Percentiles rank a stretch among this genome's conserved stretches.
Evolutionary conservation across 768 basidiomycete species (phyloP).

Genomic region (Leccinum obscurum): DNA sequence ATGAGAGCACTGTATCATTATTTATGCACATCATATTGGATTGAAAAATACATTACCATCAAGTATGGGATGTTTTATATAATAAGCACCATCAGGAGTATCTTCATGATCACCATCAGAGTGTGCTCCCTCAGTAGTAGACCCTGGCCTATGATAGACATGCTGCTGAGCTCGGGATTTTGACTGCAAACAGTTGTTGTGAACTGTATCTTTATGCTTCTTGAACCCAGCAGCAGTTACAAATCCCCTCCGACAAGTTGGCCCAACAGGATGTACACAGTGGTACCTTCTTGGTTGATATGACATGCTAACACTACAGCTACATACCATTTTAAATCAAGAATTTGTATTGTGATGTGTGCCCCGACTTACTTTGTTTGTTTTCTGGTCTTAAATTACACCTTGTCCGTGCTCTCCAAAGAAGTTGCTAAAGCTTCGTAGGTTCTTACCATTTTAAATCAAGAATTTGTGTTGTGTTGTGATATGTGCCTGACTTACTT

Average conservation of each 20-base stretch:
- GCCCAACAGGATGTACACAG: background rate
- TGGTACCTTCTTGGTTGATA: background rate
- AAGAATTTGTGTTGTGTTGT: no score
- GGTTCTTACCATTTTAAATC: no score
- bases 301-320: background rate
- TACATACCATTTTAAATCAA: no score
- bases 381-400: no score
- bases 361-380: no score
- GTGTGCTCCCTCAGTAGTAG: background rate
- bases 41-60: background rate
- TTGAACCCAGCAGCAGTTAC: background rate
- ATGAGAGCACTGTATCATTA: background rate
- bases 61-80: background rate
- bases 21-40: background rate
- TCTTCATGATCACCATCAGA: background rate
- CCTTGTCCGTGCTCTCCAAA: no score
- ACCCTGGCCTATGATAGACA: background rate
- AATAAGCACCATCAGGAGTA: background rate
- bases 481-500: no score
- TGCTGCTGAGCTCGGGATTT: background rate
- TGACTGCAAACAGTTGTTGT: background rate
- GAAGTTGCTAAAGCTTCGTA: no score
- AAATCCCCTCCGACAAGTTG: background rate
- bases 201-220: background rate
- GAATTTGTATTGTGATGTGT: no score